A percentile compares a stretch with the other conserved stretches of the same genome.
Conservation (phyloP, 148 eudicot species). For the Camellia granthamiana region DNA sequence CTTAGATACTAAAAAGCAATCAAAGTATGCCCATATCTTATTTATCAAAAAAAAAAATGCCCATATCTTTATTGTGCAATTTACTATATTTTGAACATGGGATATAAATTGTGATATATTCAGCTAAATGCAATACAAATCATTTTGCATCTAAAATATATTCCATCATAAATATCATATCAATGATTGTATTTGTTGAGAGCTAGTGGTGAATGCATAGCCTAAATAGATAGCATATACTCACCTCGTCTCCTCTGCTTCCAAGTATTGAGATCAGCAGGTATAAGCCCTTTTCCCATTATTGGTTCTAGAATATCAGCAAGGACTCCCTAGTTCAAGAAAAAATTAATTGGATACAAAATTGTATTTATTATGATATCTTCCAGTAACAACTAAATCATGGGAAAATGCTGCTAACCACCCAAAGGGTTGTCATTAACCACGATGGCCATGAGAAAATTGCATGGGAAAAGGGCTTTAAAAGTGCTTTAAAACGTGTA, state of each 20-base stretch:
- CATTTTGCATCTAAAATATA: neutral
- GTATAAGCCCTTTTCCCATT: slow-evolving; percentile 99
- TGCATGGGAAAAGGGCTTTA: too few species aligned
- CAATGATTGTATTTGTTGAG: neutral
- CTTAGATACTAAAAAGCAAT: too few species aligned
- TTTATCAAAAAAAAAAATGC: neutral
- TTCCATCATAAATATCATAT: neutral
- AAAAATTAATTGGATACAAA: neutral
- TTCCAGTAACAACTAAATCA: neutral
- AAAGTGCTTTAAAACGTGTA: too few species aligned
- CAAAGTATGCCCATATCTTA: too few species aligned
- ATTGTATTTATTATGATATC: neutral
- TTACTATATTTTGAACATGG: neutral
- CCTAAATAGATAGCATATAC: slow-evolving; percentile 8
- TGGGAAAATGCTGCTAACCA: too few species aligned
- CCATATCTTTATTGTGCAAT: neutral
- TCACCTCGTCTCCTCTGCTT: slow-evolving; percentile 98
- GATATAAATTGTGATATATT: neutral
- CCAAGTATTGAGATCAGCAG: slow-evolving; percentile 96
- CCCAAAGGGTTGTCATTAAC: too few species aligned
- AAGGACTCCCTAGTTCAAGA: slow-evolving; percentile 75
- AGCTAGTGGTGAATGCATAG: neutral
- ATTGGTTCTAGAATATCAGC: slow-evolving; percentile 98
- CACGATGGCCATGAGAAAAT: too few species aligned
- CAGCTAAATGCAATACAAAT: neutral